Evolutionary conservation across 192 early-diverging fungal genomes (phyloP), one percentile per base, ranked within the genome.

Genomic region (Globomyces pollinis-pini): DNA sequence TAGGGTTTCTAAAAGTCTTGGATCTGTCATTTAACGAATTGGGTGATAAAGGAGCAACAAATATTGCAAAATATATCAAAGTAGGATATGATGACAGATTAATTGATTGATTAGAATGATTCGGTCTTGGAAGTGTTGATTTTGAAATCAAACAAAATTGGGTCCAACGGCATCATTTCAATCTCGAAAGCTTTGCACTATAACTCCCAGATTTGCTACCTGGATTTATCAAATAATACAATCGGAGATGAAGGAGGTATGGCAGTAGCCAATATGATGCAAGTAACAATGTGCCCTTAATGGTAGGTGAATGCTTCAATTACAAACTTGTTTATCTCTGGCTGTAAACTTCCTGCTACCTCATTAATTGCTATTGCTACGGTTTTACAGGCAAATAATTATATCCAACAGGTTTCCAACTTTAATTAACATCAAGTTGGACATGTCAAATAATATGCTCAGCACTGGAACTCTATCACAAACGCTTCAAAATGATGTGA

Each of bases 11-110:
- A 9, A 58, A 55, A 2, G 57, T 67, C 16, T 47, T 78, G 8
- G 69, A 75, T 51, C 42, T 78, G 54, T 53, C 56, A 16, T 78
- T 52, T 47, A 78, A 78, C 62, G 73, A 75, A 28, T 72, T 78
- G 38, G 69, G 68, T 1, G 69, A 78, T 56, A 57, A 53, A 30
- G 76, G 76, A 9, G 76, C 72, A 2, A 43, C 9, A 0, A 11
- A n/a, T 13, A 21, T 78, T 13, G 76, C 72, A 6, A 51, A 35
- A 20, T 78, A 65, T 38, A 15, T 78, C 21, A 72, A 70, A 68
- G 76, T 78, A 34, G 15, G 16, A 16, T n/a, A 54, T 2, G 2
- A 20, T 36, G 13, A 32, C n/a, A n/a, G n/a, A n/a, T n/a, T n/a
- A n/a, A n/a, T n/a, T n/a, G n/a, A n/a, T n/a, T n/a, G 12, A 26